phyloP scores from a whole-genome alignment of 148 eudicot genomes.

The Limonium bicolor region DNA sequence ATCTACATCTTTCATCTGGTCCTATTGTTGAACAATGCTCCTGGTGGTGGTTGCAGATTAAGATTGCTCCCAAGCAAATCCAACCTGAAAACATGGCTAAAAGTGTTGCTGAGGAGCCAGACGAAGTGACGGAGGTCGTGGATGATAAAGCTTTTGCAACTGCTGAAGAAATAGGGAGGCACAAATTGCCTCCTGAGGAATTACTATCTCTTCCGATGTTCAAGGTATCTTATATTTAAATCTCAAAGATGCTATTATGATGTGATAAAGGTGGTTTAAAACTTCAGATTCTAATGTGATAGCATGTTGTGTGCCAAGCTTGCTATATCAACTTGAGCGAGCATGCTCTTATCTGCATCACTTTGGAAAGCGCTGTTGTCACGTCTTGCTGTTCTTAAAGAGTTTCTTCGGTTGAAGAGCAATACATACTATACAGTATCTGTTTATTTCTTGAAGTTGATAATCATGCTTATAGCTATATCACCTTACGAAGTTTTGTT shows the following conservation, averaged over 20 bases:
- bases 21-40: not conserved
- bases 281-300: too few relatives aligned
- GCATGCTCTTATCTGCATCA: too few relatives aligned
- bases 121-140: constrained; percentile 15
- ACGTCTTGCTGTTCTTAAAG: too few relatives aligned
- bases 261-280: not conserved
- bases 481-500: too few relatives aligned
- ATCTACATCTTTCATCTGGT: not conserved
- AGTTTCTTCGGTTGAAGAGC: too few relatives aligned
- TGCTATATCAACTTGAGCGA: too few relatives aligned
- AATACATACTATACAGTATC: too few relatives aligned
- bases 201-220: constrained; percentile 91
- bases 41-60: constrained; percentile 47
- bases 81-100: constrained; percentile 28
- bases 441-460: too few relatives aligned
- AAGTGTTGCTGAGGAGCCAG: constrained; percentile 16
- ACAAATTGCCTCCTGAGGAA: constrained; percentile 89
- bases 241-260: not conserved
- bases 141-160: constrained; percentile 40
- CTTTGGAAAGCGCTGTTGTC: too few relatives aligned
- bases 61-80: constrained; percentile 51
- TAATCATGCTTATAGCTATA: too few relatives aligned
- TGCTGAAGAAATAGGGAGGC: constrained; percentile 54
- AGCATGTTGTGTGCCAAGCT: too few relatives aligned
- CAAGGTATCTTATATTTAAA: constrained; percentile 35